phyloP scores from a whole-genome alignment of 2,329 filamentous ascomycete species.

The Fusarium nanum region DNA sequence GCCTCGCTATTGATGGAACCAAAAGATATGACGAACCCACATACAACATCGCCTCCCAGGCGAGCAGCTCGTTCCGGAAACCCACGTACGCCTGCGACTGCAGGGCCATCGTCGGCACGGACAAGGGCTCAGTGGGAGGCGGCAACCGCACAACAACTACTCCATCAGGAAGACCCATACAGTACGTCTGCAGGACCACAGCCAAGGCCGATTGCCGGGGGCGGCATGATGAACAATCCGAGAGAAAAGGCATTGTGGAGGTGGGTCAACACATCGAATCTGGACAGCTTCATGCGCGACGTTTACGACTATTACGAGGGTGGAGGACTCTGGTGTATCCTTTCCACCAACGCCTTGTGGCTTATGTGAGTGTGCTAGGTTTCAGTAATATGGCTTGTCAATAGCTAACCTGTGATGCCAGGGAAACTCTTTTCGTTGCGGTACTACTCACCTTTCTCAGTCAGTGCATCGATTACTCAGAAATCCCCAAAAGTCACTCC shows the following conservation, averaged over 20 bases:
- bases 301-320: conserved; percentile 89
- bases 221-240: conserved; percentile 51
- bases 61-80: conserved; percentile 28
- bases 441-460: conserved; percentile 84
- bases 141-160: conserved; percentile 62
- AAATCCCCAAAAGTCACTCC: conserved; percentile 73
- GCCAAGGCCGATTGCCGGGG: conserved; percentile 48
- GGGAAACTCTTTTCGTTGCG: conserved; percentile 84
- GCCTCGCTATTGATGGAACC: conserved; percentile 71
- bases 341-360: conserved; percentile 77
- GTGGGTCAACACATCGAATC: conserved; percentile 90
- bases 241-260: conserved; percentile 87
- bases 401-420: conserved; percentile 48
- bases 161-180: conserved; percentile 57
- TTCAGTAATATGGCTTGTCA: background rate
- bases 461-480: conserved; percentile 85
- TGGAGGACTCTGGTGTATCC: conserved; percentile 86
- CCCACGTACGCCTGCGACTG: conserved; percentile 26
- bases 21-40: conserved; percentile 48
- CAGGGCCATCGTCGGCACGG: conserved; percentile 58
- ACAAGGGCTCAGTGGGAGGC: conserved; percentile 66
- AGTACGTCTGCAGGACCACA: conserved; percentile 29
- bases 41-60: conserved; percentile 28
- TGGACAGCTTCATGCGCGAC: conserved; percentile 86
- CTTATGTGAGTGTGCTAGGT: conserved; percentile 69